These are phyloP conservation scores for Aspergillus pseudotamarii DNA, from an alignment of 2,329 filamentous ascomycete species.

Conservation along the genomic window DNA sequence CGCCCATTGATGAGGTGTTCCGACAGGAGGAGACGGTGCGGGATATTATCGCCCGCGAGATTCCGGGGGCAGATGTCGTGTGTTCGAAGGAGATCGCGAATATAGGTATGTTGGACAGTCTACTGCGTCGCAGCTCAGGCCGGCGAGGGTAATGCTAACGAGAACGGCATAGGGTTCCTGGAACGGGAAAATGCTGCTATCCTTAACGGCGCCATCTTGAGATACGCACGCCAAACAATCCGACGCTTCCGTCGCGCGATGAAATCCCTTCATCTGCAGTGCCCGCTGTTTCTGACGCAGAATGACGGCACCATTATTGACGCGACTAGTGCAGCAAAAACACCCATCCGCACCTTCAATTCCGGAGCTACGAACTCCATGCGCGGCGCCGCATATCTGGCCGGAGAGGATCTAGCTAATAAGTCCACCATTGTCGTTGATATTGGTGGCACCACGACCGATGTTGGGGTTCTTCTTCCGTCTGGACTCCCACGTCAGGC, in stretches of 20 bases:
- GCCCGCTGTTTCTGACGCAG: constrained; percentile 55
- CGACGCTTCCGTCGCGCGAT: constrained; percentile 48
- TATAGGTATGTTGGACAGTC: not conserved
- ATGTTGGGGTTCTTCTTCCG: constrained; percentile 62
- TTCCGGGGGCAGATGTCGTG: not conserved
- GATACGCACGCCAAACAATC: constrained; percentile 19
- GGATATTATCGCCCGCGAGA: not conserved
- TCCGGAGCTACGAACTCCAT: constrained; percentile 59
- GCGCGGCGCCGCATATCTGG: constrained; percentile 39
- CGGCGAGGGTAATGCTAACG: no score
- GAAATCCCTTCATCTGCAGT: constrained; percentile 40
- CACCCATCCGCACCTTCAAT: constrained; percentile 54
- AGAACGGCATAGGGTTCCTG: constrained; percentile 41
- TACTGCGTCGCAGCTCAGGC: constrained; percentile 44
- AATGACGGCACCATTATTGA: constrained; percentile 56
- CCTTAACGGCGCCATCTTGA: constrained; percentile 53
- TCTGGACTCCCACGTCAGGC: constrained; percentile 59
- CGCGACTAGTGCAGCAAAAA: constrained; percentile 48
- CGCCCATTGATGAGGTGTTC: not conserved
- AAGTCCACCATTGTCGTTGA: constrained; percentile 58
- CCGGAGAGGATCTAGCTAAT: not conserved
- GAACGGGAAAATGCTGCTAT: constrained; percentile 57
- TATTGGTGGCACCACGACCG: constrained; percentile 68
- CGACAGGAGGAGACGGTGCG: not conserved
- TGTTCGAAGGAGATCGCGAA: not conserved